Evolutionary conservation across 2,329 filamentous ascomycete genomes (phyloP), one percentile per base, ranked within the genome.

Genomic region (Teratosphaeriaceae sp.): DNA sequence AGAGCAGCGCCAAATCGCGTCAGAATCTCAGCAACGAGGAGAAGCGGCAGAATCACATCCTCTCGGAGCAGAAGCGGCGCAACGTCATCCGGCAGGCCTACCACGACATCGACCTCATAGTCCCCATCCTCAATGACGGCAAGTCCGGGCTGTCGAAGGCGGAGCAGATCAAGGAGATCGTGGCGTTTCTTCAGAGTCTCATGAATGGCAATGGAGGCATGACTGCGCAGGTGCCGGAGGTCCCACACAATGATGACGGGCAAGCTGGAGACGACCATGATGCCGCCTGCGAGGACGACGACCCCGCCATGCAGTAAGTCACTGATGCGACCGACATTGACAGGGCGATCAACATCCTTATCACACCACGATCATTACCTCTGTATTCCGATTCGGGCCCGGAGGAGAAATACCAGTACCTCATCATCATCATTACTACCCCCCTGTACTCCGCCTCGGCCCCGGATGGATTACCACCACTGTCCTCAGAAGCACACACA

Each of bases 41-140:
- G 64, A 92, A 90, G 65, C 75, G 86, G 34, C 83, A 82, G 57
- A 94, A 95, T 53, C 87, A 94, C 59, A 92, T 94, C 50, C 74
- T 81, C 38, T 92, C 87, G 42, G 88, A 94, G 60, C 86, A 94
- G 66, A 94, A 92, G 64, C 78, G 88, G 23, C 76, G 88, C 38
- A 87, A 86, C 21, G 70, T 88, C 36, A 90, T 92, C 56, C 84
- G 88, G 59, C 77, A 85, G 51, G 86, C 85, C 0, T 94, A 90
- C 54, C 83, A 88, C 31, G 84, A 89, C 45, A 67, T 94, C n/a
- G 78, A 79, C 49, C 73, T 79, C 19, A 70, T 94, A 15, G 85
- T 94, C 0, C 88, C 88, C 0, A 82, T 80, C 12, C 71, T 94
- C 11, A 76, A 75, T 43, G 80, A 78, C 20, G 84, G 84, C 5